phyloP scores from a whole-genome alignment of 805 yeast genomes.

The Cyberlindnera bimundalis region DNA sequence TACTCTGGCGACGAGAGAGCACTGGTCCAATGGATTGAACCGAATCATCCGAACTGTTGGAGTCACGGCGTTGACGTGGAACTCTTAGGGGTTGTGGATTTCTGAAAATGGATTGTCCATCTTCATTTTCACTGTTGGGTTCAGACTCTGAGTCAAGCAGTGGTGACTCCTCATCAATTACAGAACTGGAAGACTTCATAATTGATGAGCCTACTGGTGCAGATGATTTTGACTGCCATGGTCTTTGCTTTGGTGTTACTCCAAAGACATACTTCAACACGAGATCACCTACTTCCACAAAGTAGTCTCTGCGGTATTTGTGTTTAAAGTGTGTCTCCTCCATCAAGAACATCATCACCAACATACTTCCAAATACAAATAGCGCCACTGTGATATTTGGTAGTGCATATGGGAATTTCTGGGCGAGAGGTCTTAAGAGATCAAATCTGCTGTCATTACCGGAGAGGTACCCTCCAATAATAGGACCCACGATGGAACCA shows the following conservation, averaged over 20 bases:
- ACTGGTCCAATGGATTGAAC: constrained; percentile 26
- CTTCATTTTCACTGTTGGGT: constrained; percentile 3
- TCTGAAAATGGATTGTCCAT: background rate
- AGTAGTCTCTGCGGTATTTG: constrained; percentile 39
- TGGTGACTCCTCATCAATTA: constrained; percentile 15
- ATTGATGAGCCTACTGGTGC: background rate
- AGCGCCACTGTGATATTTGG: constrained; percentile 47
- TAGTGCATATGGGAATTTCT: constrained; percentile 46
- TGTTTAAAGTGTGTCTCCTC: constrained; percentile 49
- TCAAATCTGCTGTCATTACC: constrained; percentile 28
- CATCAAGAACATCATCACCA: constrained; percentile 42
- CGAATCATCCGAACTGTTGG: constrained; percentile 20
- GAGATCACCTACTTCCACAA: constrained; percentile 43
- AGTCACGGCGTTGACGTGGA: background rate
- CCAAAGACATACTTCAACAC: constrained; percentile 21
- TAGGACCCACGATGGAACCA: constrained; percentile 60
- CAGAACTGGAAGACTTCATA: background rate
- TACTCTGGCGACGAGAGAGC: constrained; percentile 32
- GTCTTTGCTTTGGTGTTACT: constrained; percentile 23
- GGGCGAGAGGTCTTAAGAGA: constrained; percentile 29
- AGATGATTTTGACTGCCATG: no score
- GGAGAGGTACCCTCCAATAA: constrained; percentile 53
- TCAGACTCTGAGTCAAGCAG: constrained; percentile 7
- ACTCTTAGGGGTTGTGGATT: background rate
- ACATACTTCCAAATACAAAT: constrained; percentile 34